Base-by-base conservation (phyloP, 2,329 filamentous ascomycete genomes). In the Didymella glomerata region DNA sequence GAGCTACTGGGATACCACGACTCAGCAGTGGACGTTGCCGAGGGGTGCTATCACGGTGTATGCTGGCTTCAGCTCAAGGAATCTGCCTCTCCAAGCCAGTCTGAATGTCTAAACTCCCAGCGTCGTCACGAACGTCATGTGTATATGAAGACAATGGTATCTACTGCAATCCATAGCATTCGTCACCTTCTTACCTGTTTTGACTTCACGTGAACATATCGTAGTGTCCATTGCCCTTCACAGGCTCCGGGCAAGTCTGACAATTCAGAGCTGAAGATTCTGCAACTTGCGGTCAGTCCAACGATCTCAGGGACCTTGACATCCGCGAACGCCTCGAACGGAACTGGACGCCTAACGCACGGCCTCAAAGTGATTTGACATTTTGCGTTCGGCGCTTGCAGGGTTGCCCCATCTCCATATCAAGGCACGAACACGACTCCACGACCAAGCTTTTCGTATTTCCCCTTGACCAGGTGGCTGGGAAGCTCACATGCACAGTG, bases 1-100 rank as follows among this genome's bases (percentile, higher is more conserved):
- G 8, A 84, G 81, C 68, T 81, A 80, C 67, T 84, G 82, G 82
- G 79, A 83, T 49, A 68, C 79, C 1, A 66, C 67, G n/a, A 65
- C 74, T 9, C 78, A 82, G 69, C 64, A 78, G 53, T 84, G 81
- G 81, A 65, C 70, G 28, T 65, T 81, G n/a, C 72, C 70, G 0
- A 36, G 22, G 3, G 60, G 61, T 7, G 54, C 38, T 11, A 66
- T 72, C 24, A 50, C 30, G 1, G 64, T 70, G n/a, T 16, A 63
- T 25, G 69, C 69, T 10, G 73, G 73, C 1, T 74, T 73, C 18
- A 73, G 70, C 30, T 74, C 68, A 13, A 62, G 68, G 14, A 54
- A 70, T 57, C 36, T 73, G 44, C 53, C 45, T 28, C 45, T 57
- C 13, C 48, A 48, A 18, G 48, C 27, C 16, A 51, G 41, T 24